phyloP scores from a whole-genome alignment of 2,329 filamentous ascomycete species.

The Cryphonectria radicalis region DNA sequence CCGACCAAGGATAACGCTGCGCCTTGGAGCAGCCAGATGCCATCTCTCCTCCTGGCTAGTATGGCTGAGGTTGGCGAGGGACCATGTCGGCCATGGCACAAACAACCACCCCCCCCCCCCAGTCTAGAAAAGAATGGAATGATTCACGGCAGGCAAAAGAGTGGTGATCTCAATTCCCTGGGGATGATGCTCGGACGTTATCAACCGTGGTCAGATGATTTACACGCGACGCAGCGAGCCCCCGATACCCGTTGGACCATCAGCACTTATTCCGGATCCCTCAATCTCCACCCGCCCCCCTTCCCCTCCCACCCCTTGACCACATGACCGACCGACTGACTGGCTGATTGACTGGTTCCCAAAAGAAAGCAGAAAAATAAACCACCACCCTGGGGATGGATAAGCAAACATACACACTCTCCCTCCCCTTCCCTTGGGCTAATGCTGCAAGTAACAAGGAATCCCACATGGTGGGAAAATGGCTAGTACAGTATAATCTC shows the following conservation, averaged over 20 bases:
- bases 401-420: background rate
- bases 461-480: background rate
- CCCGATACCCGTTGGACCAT: background rate
- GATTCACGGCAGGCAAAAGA: background rate
- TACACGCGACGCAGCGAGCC: background rate
- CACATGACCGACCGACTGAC: background rate
- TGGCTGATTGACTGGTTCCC: background rate
- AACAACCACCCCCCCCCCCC: too few species aligned
- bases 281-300: background rate
- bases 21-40: background rate
- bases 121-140: background rate
- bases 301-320: background rate
- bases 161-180: background rate
- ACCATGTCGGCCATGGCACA: background rate
- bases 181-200: background rate
- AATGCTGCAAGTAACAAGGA: background rate
- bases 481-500: background rate
- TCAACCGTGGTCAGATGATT: slow-evolving; percentile 10
- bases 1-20: background rate
- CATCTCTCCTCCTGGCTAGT: too few species aligned
- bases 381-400: background rate
- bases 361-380: background rate
- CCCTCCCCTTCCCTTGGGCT: too few species aligned
- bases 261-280: slow-evolving; percentile 1
- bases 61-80: too few species aligned